Evolutionary conservation across 2,329 filamentous ascomycete species (phyloP).

Genomic region (Fusarium sublunatum): DNA sequence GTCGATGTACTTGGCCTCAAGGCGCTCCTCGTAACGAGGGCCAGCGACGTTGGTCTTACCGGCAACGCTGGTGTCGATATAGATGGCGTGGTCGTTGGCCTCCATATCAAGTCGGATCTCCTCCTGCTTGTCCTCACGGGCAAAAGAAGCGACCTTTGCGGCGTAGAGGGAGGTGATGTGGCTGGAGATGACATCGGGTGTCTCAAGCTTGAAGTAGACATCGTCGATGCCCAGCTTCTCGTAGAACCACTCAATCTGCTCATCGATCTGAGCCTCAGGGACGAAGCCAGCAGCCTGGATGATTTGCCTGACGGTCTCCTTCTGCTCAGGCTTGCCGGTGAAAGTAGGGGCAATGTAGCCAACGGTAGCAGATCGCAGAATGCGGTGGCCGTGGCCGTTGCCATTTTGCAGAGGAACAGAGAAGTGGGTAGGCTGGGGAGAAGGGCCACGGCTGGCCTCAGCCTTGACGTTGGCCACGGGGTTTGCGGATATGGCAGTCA

Average conservation of each 20-base stretch:
- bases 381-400: constrained; percentile 71
- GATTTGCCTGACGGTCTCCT: constrained; percentile 85
- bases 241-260: constrained; percentile 96
- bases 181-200: constrained; percentile 85
- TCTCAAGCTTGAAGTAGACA: constrained; percentile 96
- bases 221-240: constrained; percentile 97
- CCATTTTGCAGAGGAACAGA: constrained; percentile 68
- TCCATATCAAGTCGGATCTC: constrained; percentile 98
- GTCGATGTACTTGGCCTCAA: constrained; percentile 96
- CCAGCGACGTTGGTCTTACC: constrained; percentile 81
- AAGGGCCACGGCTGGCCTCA: constrained; percentile 72
- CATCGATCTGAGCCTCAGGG: constrained; percentile 82
- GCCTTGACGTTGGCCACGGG: constrained; percentile 56
- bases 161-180: constrained; percentile 97
- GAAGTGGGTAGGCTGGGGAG: constrained; percentile 88
- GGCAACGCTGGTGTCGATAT: constrained; percentile 96
- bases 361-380: constrained; percentile 87
- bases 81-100: constrained; percentile 92
- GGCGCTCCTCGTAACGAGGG: constrained; percentile 91
- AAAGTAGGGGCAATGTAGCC: constrained; percentile 97
- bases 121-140: constrained; percentile 90
- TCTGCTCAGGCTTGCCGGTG: constrained; percentile 90
- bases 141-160: constrained; percentile 93
- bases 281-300: constrained; percentile 87
- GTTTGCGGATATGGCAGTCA: constrained; percentile 55